Base-by-base conservation (phyloP, 2,329 filamentous ascomycete genomes). In the Ophiostoma tasmaniense region DNA sequence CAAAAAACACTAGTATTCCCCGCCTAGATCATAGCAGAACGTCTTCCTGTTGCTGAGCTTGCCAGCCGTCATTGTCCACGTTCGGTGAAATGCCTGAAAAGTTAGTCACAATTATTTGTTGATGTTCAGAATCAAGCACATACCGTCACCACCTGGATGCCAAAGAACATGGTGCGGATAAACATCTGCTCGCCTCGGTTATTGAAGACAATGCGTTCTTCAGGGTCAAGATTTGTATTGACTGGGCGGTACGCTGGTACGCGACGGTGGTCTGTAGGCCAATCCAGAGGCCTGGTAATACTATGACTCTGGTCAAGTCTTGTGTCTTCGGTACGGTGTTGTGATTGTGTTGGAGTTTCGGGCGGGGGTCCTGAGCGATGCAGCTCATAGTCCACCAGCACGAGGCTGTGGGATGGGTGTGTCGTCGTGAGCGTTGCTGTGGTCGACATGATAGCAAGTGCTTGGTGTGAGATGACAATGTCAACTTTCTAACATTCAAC, bases 341-440 rank as follows among this genome's bases (percentile, higher is more conserved):
- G 42, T 20, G 7, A 45, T n/a, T 45, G 42, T n/a, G 42, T 45
- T 7, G 6, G 8, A n/a, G 5, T 37, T 22, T 22, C 28, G 3
- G 22, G 3, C 13, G 45, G n/a, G 17, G 22, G 59, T 1, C 45
- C 25, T n/a, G 59, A 62, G 1, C 42, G 64, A 22, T 69, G 62
- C 2, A 77, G 73, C 22, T 75, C 74, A 70, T 77, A 77, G 71
- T 77, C 75, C 28, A 72, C 70, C 13, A 77, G 72, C 52, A 73
- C 64, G 20, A 30, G 59, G 20, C 59, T 62, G 35, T 62, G 59
- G 3, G 59, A 62, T 20, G 30, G 59, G 14, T 62, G 30, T 6
- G 59, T 62, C 25, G 25, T 45, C 25, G 11, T 52, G 45, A 13
- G 33, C 22, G 25, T 22, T 20, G 67, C 22, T 45, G 61, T 25